Evolutionary conservation across 1,284 basidiomycete species (phyloP).

Genomic region (Uromyces viciae-fabae): DNA sequence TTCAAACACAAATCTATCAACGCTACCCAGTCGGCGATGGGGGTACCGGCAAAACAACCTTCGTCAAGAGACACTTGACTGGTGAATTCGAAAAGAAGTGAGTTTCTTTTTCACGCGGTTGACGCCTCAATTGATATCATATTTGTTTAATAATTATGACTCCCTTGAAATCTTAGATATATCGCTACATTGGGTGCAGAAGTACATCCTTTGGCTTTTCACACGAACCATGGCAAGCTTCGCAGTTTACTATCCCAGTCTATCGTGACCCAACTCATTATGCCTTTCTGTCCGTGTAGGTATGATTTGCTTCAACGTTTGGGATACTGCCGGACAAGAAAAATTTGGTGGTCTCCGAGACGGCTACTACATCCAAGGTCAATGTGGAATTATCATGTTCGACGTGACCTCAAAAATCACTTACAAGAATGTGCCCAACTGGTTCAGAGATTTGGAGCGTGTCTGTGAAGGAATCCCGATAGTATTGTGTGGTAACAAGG

Average conservation of each 20-base stretch:
- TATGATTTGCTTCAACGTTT: constrained; percentile 98
- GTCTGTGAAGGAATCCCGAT: constrained; percentile 99
- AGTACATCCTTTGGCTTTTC: constrained; percentile 89
- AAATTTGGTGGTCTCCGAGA: constrained; percentile 98
- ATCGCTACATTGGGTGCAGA: constrained; percentile 98
- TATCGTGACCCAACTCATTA: neutral
- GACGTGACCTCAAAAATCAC: constrained; percentile 99
- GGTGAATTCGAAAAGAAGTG: constrained; percentile 99
- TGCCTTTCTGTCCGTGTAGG: constrained; percentile 62
- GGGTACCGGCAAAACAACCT: constrained; percentile 56
- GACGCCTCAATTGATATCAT: neutral
- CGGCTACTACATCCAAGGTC: constrained; percentile 97
- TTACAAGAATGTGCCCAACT: constrained; percentile 99
- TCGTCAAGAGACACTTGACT: constrained; percentile 71
- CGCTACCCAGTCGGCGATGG: constrained; percentile 53
- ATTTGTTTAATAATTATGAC: neutral
- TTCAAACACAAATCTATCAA: neutral
- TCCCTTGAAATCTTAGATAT: constrained; percentile 22
- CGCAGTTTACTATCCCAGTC: neutral
- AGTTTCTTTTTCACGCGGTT: neutral
- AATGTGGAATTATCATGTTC: constrained; percentile 99
- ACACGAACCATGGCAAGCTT: constrained; percentile 67
- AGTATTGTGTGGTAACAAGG: constrained; percentile 99
- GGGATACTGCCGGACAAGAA: constrained; percentile 99
- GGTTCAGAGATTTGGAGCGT: constrained; percentile 98